Evolutionary conservation across 768 basidiomycete species (phyloP).

Genomic region (Gloeophyllum trabeum): DNA sequence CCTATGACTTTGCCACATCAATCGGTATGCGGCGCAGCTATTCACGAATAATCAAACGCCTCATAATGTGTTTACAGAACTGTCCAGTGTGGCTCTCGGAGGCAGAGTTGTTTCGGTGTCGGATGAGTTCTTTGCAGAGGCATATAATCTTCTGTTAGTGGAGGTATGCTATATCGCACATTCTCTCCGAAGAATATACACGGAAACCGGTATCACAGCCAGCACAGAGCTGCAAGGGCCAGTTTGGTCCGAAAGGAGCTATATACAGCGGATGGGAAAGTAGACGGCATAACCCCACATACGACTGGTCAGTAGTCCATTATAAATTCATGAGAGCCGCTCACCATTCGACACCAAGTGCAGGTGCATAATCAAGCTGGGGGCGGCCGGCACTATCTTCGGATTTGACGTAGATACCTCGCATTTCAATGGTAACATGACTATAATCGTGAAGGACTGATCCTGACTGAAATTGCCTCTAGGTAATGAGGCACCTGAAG

Average conservation of each 20-base stretch:
- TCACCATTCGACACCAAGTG: background rate
- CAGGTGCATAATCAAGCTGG: slow-evolving; percentile 88
- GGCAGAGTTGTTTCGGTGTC: slow-evolving; percentile 67
- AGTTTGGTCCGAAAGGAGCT: slow-evolving; percentile 93
- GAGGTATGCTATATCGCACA: slow-evolving; percentile 32
- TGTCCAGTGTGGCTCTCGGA: slow-evolving; percentile 80
- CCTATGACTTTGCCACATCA: slow-evolving; percentile 33
- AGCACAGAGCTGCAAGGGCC: slow-evolving; percentile 83
- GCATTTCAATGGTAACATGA: slow-evolving; percentile 75
- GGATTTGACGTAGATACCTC: slow-evolving; percentile 94
- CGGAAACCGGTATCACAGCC: slow-evolving; percentile 54
- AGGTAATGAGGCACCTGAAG: slow-evolving; percentile 85
- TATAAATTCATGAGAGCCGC: background rate
- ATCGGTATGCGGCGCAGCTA: slow-evolving; percentile 31
- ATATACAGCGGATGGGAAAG: slow-evolving; percentile 93
- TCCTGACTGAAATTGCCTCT: background rate
- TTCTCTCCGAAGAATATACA: no score
- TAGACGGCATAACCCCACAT: slow-evolving; percentile 75
- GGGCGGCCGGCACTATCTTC: slow-evolving; percentile 55
- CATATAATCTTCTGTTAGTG: slow-evolving; percentile 70
- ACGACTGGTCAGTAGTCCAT: slow-evolving; percentile 62
- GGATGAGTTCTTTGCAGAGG: slow-evolving; percentile 95
- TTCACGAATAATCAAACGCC: background rate
- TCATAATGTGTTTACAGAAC: slow-evolving; percentile 38
- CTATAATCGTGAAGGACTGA: background rate